These are phyloP conservation scores for Oidium heveae DNA, from an alignment of 2,329 filamentous ascomycete species.

Conservation along the genomic window DNA sequence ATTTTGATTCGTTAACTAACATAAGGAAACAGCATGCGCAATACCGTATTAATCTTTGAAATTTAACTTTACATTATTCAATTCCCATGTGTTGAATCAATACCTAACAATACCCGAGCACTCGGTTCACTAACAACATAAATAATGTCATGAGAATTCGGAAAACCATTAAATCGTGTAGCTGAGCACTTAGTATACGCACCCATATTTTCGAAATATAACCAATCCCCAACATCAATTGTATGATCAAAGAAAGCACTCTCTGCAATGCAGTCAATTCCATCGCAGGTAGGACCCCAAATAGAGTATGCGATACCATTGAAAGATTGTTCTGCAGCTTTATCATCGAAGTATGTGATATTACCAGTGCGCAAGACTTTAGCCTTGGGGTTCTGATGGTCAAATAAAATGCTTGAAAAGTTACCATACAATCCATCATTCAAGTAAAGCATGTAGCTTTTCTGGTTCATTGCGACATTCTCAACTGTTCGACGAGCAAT, in stretches of 20 bases:
- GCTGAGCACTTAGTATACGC: constrained; percentile 97
- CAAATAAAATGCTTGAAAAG: constrained; percentile 98
- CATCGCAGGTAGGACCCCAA: constrained; percentile 95
- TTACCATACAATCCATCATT: constrained; percentile 97
- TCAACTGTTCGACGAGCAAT: constrained; percentile 81
- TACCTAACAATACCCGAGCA: constrained; percentile 42
- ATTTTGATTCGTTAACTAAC: no score
- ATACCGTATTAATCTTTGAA: no score
- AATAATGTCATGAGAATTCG: constrained; percentile 71
- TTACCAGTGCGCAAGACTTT: constrained; percentile 45
- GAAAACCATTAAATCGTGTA: constrained; percentile 94
- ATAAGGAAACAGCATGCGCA: no score
- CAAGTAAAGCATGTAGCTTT: constrained; percentile 87
- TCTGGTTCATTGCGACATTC: constrained; percentile 36
- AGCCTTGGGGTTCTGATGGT: constrained; percentile 78
- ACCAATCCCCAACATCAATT: constrained; percentile 84
- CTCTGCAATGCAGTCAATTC: constrained; percentile 81
- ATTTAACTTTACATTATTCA: no score
- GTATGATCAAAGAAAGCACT: constrained; percentile 52
- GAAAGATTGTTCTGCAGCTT: constrained; percentile 21
- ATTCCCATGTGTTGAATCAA: constrained; percentile 2
- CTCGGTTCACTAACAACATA: constrained; percentile 89
- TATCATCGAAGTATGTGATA: constrained; percentile 30
- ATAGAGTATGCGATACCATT: constrained; percentile 64
- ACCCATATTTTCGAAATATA: constrained; percentile 98